These are phyloP conservation scores for Thraustochytrium sp. DNA, from an alignment of 352 stramenopile species.

Conservation along the genomic window DNA sequence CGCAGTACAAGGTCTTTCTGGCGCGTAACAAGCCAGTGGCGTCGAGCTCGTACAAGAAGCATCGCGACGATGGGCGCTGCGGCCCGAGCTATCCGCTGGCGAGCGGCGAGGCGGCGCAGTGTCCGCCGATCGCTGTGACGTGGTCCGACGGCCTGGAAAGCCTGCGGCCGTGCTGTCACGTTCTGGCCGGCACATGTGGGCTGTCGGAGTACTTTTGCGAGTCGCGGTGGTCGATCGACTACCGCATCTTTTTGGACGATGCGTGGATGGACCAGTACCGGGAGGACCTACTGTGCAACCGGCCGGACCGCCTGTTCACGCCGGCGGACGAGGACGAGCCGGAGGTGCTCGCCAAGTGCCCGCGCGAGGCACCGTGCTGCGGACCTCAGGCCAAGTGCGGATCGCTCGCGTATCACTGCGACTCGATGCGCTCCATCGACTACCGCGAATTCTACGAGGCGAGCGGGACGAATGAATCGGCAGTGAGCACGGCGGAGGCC, in stretches of 20 bases:
- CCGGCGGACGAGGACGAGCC: neutral
- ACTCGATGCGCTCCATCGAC: constrained; percentile 26
- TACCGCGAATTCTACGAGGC: constrained; percentile 23
- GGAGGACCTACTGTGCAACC: constrained; percentile 20
- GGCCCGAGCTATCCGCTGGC: constrained; percentile 7
- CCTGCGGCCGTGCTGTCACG: constrained; percentile 27
- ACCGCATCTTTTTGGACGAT: constrained; percentile 20
- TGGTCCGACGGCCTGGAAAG: neutral
- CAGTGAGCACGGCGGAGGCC: neutral
- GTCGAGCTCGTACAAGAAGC: constrained; percentile 1
- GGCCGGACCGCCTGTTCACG: neutral
- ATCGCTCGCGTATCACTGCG: constrained; percentile 15
- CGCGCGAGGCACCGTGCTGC: constrained; percentile 1
- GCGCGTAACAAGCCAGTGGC: constrained; percentile 3
- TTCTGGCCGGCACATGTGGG: neutral
- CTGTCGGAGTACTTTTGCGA: neutral
- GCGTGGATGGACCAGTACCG: constrained; percentile 30
- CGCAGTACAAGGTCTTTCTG: constrained; percentile 2
- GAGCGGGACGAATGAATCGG: neutral
- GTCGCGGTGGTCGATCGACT: constrained; percentile 36
- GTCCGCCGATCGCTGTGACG: neutral
- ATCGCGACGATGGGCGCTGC: constrained; percentile 36
- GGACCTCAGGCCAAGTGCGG: constrained; percentile 1
- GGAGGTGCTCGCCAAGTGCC: constrained; percentile 12
- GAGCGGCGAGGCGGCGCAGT: neutral